Percentiles rank a stretch among this genome's conserved stretches.
Evolutionary conservation across 1,284 basidiomycete genomes (phyloP).

Genomic region (Boletus semigastroideus): DNA sequence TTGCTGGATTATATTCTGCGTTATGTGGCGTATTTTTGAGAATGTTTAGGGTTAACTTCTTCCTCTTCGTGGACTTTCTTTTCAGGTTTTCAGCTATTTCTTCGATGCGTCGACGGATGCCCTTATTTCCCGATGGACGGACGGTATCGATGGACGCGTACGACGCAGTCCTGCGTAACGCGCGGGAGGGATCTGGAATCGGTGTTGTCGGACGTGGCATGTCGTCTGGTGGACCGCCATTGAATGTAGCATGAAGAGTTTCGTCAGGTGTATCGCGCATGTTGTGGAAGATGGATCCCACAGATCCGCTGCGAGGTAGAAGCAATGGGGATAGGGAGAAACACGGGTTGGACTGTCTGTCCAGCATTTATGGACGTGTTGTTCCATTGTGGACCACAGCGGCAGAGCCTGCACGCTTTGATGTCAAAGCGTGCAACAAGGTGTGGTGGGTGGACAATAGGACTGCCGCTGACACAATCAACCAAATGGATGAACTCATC

Average conservation of each 20-base stretch:
- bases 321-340: not conserved
- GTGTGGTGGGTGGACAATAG: not conserved
- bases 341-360: not conserved
- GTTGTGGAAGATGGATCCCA: not conserved
- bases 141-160: slow-evolving; percentile 19
- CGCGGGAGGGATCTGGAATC: slow-evolving; percentile 2
- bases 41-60: not conserved
- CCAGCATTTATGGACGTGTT: slow-evolving; percentile 8
- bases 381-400: slow-evolving; percentile 4
- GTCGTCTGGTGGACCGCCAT: not conserved
- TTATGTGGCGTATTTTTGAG: not conserved
- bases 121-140: slow-evolving; percentile 4
- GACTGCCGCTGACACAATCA: not conserved
- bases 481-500: not conserved
- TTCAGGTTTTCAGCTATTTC: slow-evolving; percentile 15
- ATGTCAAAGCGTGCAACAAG: not conserved
- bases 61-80: slow-evolving; percentile 7
- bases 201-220: slow-evolving; percentile 10
- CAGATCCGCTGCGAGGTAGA: not conserved
- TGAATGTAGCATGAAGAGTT: not conserved
- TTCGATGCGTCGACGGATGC: slow-evolving; percentile 20
- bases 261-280: slow-evolving; percentile 1
- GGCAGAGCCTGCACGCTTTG: slow-evolving; percentile 7
- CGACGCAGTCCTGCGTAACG: slow-evolving; percentile 21
- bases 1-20: not conserved